These are phyloP conservation scores for Ceratobasidium sp. DNA, from an alignment of 1,284 basidiomycete species.

Conservation along the genomic window DNA sequence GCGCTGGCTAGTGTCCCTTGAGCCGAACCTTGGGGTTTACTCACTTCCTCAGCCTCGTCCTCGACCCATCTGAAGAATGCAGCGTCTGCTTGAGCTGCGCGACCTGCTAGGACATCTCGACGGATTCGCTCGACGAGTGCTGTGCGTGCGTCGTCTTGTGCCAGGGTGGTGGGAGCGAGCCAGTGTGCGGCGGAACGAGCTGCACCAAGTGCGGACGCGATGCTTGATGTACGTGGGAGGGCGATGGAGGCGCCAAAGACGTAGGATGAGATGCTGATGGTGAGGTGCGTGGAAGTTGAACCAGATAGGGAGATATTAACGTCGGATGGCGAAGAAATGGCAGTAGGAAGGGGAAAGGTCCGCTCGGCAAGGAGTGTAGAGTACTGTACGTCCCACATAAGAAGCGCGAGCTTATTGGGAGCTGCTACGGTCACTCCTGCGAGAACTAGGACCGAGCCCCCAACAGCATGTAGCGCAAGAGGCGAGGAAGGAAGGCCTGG, in stretches of 20 bases:
- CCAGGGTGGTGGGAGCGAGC: neutral
- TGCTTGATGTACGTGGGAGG: slow-evolving; percentile 17
- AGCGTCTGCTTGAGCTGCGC: slow-evolving; percentile 30
- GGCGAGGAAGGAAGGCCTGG: neutral
- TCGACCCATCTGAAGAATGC: slow-evolving; percentile 40
- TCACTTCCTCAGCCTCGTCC: neutral
- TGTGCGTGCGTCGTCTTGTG: neutral
- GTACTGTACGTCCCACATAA: slow-evolving; percentile 42
- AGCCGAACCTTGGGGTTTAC: neutral
- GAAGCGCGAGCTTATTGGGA: slow-evolving; percentile 28
- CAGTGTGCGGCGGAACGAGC: slow-evolving; percentile 4
- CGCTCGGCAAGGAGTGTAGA: slow-evolving; percentile 37
- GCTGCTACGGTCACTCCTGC: slow-evolving; percentile 12
- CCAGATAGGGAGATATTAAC: slow-evolving; percentile 3
- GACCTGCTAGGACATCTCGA: slow-evolving; percentile 27
- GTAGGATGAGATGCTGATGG: neutral
- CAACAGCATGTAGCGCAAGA: slow-evolving; percentile 22
- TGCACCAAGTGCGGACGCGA: slow-evolving; percentile 7
- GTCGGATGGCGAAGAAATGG: neutral
- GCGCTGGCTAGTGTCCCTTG: slow-evolving; percentile 28
- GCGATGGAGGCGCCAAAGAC: slow-evolving; percentile 8
- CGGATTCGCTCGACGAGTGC: slow-evolving; percentile 33
- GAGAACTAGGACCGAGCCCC: slow-evolving; percentile 2
- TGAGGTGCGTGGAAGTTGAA: slow-evolving; percentile 3
- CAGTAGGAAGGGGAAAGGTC: slow-evolving; percentile 26